Base-by-base conservation (phyloP, 75 land plant genomes). In the Pinus tabuliformis region DNA sequence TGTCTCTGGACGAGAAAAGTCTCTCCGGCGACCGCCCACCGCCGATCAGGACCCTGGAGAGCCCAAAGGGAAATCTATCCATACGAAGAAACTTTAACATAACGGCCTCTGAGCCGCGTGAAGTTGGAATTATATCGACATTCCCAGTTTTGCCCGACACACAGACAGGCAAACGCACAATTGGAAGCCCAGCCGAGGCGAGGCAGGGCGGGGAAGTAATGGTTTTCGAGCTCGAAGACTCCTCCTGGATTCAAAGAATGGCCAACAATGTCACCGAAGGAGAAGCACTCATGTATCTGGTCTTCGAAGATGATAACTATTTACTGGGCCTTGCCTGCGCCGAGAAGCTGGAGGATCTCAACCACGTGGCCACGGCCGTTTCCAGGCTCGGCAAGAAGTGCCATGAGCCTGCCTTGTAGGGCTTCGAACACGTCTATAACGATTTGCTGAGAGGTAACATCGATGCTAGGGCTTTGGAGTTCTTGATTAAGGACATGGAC, bases 381-480 rank as follows among this genome's bases (percentile, higher is more conserved):
- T 75, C 86, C 6, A 26, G 89, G 36, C 81, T 92, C 59, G 91
- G 92, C 37, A 83, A 85, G 79, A 83, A 74, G 75, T 92, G 95
- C 74, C 17, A 70, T 4, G 83, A 88, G 37, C 87, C 90, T 5
- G 81, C 82, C 15, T 75, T 82, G 66, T 79, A 79, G 54, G 80
- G 81, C 5, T 82, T 92, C 60, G 92, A 87, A 30, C 65, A 80
- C 58, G 75, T 86, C 24, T 81, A 86, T 73, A 66, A 81, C 52
- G 87, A 88, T 39, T 78, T 87, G 1, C 11, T 77, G 78, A 49
- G 60, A 17, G 78, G 76, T 36, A 79, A 39, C 33, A 74, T 74
- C 20, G 87, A 82, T 28, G 79, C 78, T 68, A 52, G 52, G 57
- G 85, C 79, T 45, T 83, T 78, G 80, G 79, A 68, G 52, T 92